Conservation (phyloP, 768 basidiomycete genomes). For the Tulasnella sp. region DNA sequence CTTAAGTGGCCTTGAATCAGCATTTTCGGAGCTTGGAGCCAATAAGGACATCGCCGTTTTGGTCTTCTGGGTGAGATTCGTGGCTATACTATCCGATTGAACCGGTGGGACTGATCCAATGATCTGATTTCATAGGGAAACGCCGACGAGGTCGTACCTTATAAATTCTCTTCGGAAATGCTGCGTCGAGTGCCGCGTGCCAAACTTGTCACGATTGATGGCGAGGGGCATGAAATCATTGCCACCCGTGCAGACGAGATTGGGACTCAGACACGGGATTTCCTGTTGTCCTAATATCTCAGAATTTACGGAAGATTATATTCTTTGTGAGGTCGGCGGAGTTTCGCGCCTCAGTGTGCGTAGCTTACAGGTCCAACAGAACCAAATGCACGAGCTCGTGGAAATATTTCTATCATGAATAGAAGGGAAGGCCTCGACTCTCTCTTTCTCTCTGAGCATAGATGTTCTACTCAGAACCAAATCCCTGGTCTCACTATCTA, state of each 20-base stretch:
- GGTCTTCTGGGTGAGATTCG: conserved; percentile 4
- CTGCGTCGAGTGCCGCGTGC: conserved; percentile 17
- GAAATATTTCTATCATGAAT: no score
- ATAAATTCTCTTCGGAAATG: conserved; percentile 15
- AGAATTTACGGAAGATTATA: no score
- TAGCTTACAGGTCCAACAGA: no score
- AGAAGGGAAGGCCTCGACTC: no score
- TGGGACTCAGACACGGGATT: background rate
- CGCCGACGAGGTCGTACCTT: conserved; percentile 19
- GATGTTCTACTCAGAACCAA: no score
- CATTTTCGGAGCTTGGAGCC: conserved; percentile 21
- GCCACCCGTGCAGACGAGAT: conserved; percentile 13
- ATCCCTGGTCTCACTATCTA: no score
- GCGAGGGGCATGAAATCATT: conserved; percentile 21
- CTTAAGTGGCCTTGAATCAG: conserved; percentile 22
- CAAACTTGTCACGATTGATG: conserved; percentile 19
- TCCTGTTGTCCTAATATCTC: conserved; percentile 1
- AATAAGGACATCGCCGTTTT: conserved; percentile 12
- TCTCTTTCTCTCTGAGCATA: no score
- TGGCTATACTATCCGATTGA: background rate
- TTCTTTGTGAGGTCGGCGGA: no score
- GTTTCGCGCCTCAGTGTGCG: no score
- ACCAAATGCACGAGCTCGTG: no score
- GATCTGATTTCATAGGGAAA: conserved; percentile 18
- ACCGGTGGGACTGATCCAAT: background rate